phyloP scores from a whole-genome alignment of 2,329 filamentous ascomycete species.

The Paraphoma chrysanthemicola region DNA sequence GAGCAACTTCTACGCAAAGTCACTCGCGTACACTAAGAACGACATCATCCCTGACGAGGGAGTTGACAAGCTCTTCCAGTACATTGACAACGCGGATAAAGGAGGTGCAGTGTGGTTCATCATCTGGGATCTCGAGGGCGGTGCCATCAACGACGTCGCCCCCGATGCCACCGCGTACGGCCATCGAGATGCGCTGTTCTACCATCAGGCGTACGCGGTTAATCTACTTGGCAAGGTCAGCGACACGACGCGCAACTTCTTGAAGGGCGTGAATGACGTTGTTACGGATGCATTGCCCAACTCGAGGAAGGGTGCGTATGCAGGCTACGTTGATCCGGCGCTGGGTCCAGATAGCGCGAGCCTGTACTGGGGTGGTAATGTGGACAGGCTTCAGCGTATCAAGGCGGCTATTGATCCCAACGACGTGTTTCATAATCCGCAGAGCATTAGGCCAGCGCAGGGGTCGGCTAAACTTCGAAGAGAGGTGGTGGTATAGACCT shows the following conservation, averaged over 20 bases:
- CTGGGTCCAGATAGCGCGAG: slow-evolving; percentile 52
- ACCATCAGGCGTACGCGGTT: slow-evolving; percentile 47
- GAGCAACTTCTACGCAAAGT: slow-evolving; percentile 46
- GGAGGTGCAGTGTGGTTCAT: slow-evolving; percentile 43
- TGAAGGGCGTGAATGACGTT: slow-evolving; percentile 51
- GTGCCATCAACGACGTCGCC: slow-evolving; percentile 40
- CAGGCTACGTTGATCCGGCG: slow-evolving; percentile 60
- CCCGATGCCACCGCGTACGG: slow-evolving; percentile 41
- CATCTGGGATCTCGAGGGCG: slow-evolving; percentile 45
- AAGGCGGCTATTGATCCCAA: slow-evolving; percentile 50
- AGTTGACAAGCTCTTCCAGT: slow-evolving; percentile 42
- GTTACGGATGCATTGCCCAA: slow-evolving; percentile 38
- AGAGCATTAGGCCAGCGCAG: slow-evolving; percentile 38
- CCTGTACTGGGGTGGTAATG: slow-evolving; percentile 55
- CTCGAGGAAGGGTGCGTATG: slow-evolving; percentile 55
- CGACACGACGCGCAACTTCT: slow-evolving; percentile 46
- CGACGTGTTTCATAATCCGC: slow-evolving; percentile 46
- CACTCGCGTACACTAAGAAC: slow-evolving; percentile 39
- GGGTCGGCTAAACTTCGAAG: slow-evolving; percentile 1
- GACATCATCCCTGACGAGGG: slow-evolving; percentile 37
- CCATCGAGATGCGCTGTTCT: slow-evolving; percentile 44
- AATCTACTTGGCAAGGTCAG: slow-evolving; percentile 41
- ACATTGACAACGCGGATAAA: slow-evolving; percentile 40
- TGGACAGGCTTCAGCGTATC: slow-evolving; percentile 43
- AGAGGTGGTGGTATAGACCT: neutral